phyloP scores from a whole-genome alignment of 495 filamentous ascomycete species.

The Bacidia rubella region DNA sequence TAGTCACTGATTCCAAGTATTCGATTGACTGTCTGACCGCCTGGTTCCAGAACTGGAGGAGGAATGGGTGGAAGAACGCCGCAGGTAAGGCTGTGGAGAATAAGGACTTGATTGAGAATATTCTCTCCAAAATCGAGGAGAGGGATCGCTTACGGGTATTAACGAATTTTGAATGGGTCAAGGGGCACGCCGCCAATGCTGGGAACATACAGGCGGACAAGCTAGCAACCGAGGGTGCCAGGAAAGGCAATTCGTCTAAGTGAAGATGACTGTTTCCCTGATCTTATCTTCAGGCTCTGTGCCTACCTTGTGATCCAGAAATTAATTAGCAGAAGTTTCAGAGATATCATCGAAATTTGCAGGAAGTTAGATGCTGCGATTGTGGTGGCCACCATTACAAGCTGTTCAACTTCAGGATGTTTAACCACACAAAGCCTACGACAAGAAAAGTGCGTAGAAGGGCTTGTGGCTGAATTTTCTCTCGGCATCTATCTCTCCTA shows the following conservation, averaged over 20 bases:
- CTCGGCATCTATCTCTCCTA: no score
- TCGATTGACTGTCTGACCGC: conserved; percentile 78
- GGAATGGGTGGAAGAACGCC: conserved; percentile 65
- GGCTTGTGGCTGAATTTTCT: no score
- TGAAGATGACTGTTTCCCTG: background rate
- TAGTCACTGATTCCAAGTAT: conserved; percentile 77
- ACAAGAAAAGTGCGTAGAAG: no score
- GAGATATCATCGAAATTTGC: no score
- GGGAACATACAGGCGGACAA: conserved; percentile 73
- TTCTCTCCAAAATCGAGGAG: conserved; percentile 58
- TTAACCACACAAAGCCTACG: no score
- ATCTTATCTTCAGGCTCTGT: background rate
- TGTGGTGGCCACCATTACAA: no score
- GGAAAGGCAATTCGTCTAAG: conserved; percentile 18
- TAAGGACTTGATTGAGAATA: conserved; percentile 62
- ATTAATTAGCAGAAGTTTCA: background rate
- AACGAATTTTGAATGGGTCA: conserved; percentile 75
- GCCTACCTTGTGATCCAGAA: background rate
- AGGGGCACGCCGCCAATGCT: conserved; percentile 54
- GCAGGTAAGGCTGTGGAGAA: conserved; percentile 66
- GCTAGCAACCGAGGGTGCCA: conserved; percentile 54
- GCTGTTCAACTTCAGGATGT: no score
- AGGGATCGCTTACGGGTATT: conserved; percentile 43
- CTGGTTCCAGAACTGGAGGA: conserved; percentile 71
- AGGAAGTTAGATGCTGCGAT: no score